Evolutionary conservation across 495 filamentous ascomycete species (phyloP), one percentile per base, ranked within the genome.

Genomic region (Emericellopsis terricola): DNA sequence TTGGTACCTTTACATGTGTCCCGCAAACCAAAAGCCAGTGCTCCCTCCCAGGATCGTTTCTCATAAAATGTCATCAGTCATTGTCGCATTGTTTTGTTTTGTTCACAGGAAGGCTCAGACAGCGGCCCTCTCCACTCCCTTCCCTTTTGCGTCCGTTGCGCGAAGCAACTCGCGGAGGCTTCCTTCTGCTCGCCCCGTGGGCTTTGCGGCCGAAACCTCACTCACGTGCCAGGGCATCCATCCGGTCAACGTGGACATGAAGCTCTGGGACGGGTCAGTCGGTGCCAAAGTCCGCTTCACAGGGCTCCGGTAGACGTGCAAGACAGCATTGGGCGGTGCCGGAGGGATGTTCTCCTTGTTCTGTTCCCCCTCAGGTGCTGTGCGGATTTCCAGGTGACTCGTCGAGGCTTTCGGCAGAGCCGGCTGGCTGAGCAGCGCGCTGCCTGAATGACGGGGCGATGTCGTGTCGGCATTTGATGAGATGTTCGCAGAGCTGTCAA

Each of bases 371-470:
- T 28, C 35, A 18, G 46, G 37, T 26, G 31, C 42, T 11, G 57
- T 56, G 14, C 47, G 45, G 18, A 59, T 52, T 15, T 53, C 55
- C 0, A 61, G 43, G 16, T 58, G 47, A 23, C 43, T 57, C 13
- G 29, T 44, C 3, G 56, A 63, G 1, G 59, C 64, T 36, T 62
- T 53, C 10, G 63, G 62, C n/a, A 48, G 44, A n/a, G 59, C 60
- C 1, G 59, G 59, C 18, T 62, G 52, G 41, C 64, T 56, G 20
- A 59, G 43, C 17, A 65, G 45, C 11, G 46, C 48, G 3, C 48
- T 48, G 14, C 50, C 37, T 7, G 56, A 51, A 15, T 37, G 30
- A 20, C 43, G 39, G 10, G 42, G 46, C 15, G 38, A 39, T 29
- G 38, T 18, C 29, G 40, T 7, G 24, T 34, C 37, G 2, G 32